A percentile compares a stretch with the other conserved stretches of the same genome.
Conservation (phyloP, 169 alveolate genomes). For the Plasmodium inui region DNA sequence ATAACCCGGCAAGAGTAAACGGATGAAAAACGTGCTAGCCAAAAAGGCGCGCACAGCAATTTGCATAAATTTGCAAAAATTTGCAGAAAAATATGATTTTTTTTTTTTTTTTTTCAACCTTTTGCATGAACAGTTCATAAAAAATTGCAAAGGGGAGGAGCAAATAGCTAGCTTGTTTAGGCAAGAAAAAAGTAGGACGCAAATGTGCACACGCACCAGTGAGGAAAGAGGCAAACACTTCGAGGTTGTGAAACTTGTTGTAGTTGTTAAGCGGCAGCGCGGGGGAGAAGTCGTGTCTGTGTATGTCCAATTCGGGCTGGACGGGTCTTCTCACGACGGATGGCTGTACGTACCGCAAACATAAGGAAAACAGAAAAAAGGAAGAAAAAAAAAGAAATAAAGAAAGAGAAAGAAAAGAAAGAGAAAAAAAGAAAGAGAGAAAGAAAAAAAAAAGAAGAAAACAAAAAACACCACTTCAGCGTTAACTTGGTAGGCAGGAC, state of each 20-base stretch:
- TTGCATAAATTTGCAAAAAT: not conserved
- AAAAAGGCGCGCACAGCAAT: not conserved
- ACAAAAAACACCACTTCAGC: not conserved
- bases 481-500: not conserved
- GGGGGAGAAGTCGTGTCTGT: not conserved
- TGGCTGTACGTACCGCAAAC: not conserved
- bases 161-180: constrained; percentile 12
- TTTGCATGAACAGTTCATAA: constrained; percentile 30
- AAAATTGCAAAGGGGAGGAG: not conserved
- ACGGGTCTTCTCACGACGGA: not conserved
- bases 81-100: not conserved
- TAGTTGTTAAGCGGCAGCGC: not conserved
- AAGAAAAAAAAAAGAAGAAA: too few relatives aligned
- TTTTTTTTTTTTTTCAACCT: constrained; percentile 4
- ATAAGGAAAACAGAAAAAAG: not conserved
- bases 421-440: too few relatives aligned
- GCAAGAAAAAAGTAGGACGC: not conserved
- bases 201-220: not conserved
- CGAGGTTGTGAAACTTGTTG: not conserved
- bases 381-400: too few relatives aligned
- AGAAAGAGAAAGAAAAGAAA: too few relatives aligned
- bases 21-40: not conserved
- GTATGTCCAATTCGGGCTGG: not conserved
- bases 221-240: not conserved
- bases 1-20: not conserved